These are phyloP conservation scores for Schizosaccharomyces pombe DNA, from an alignment of 805 yeast species.

Conservation along the genomic window DNA sequence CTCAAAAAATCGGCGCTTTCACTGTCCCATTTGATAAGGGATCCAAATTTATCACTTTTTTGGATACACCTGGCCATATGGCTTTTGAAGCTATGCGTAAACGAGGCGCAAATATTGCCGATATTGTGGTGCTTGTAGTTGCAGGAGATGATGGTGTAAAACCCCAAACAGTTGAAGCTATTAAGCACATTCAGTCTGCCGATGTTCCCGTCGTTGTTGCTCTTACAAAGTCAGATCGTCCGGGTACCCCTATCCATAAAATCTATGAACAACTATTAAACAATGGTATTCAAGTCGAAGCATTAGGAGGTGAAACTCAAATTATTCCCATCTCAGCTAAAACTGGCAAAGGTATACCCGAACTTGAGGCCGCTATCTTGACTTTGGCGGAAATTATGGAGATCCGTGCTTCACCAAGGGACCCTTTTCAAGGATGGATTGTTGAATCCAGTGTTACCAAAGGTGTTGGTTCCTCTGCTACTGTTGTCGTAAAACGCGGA, in stretches of 20 bases:
- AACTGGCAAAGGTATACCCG: slow-evolving; percentile 66
- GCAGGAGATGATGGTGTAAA: slow-evolving; percentile 94
- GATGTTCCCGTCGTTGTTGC: slow-evolving; percentile 77
- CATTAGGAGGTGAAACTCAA: slow-evolving; percentile 87
- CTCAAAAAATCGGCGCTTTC: slow-evolving; percentile 95
- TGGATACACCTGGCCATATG: slow-evolving; percentile 96
- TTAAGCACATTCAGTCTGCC: slow-evolving; percentile 67
- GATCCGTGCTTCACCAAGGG: slow-evolving; percentile 32
- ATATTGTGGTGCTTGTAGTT: slow-evolving; percentile 73
- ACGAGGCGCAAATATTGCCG: slow-evolving; percentile 86
- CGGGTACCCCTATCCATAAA: slow-evolving; percentile 47
- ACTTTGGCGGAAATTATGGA: slow-evolving; percentile 69
- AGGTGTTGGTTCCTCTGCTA: slow-evolving; percentile 59
- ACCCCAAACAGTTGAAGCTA: slow-evolving; percentile 94
- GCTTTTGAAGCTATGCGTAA: slow-evolving; percentile 91
- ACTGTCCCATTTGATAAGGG: slow-evolving; percentile 57
- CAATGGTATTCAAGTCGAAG: slow-evolving; percentile 66
- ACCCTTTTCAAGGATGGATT: slow-evolving; percentile 62
- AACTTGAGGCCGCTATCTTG: slow-evolving; percentile 68
- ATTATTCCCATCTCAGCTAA: slow-evolving; percentile 70
- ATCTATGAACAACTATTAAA: slow-evolving; percentile 57
- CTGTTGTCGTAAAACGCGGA: slow-evolving; percentile 64
- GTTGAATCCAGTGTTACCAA: slow-evolving; percentile 64
- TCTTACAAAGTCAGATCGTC: slow-evolving; percentile 72
- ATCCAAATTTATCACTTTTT: slow-evolving; percentile 51